Base-by-base conservation (phyloP, 345 rosid species). In the Heritiera littoralis region DNA sequence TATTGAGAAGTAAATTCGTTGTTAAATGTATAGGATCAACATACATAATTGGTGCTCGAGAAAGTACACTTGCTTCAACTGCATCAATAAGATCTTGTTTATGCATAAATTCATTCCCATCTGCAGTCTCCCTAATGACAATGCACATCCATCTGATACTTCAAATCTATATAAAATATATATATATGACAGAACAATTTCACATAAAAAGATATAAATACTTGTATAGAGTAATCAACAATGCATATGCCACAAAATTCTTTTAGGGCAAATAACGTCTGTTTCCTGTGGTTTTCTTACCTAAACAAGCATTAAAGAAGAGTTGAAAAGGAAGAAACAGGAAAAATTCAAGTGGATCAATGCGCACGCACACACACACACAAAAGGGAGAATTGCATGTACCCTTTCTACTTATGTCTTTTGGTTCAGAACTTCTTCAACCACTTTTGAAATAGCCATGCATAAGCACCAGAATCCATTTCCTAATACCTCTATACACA, bases 61-160 rank as follows among this genome's bases (percentile, higher is more conserved):
- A 93, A 83, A 93, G 97, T 40, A 98, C 98, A 82, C 97, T 93
- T 38, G 96, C 97, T 76, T 95, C 98, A 79, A 97, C 87, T 48
- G 92, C 96, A 86, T 94, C 99, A 78, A 93, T 92, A 70, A 95
- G 93, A 79, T 91, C 98, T 84, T 91, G 94, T 80, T 91, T 92
- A 52, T 78, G 84, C 99, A 94, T 90, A 82, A 88, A 92, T 15
- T 92, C 97, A 48, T 87, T 86, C 77, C 92, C 97, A 81, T 83
- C 82, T 30, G 84, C 54, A 66, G 89, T 90, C 78, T 77, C 92
- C 89, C 99, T 23, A 23, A 23, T 23, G 28, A 23, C 28, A 23
- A 23, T 23, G 28, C 28, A 23, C 28, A 23, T 23, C 28, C 28
- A 23, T 23, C 28, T 23, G 28, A 23, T 23, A 23, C 28, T 23